Base-by-base conservation (phyloP, 352 stramenopile genomes). In the Globisporangium abappressorium region DNA sequence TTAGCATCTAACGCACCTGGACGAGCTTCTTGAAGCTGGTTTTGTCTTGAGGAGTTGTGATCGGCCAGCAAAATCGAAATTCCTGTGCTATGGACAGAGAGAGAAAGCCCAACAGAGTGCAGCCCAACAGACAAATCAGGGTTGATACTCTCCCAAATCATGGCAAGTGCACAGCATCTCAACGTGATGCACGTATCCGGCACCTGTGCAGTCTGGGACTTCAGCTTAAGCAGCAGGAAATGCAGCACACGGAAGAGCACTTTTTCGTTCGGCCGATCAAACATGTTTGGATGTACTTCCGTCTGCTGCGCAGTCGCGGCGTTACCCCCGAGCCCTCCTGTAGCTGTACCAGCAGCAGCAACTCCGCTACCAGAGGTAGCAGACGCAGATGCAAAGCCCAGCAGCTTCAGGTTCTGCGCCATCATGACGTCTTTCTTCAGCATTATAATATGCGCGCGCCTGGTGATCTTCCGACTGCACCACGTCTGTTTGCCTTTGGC, bases 211-310 rank as follows among this genome's bases (percentile, higher is more conserved):
- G 64, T 20, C 8, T 49, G 47, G 9, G 71, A 57, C 11, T 64
- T 49, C 30, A 87, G 36, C 58, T 77, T 76, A 30, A 71, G 63
- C 55, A 90, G 69, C 41, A 90, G 61, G 53, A 84, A 83, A 51
- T 85, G 74, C 34, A 88, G 65, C 24, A 82, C 62, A 2, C 62
- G 65, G 30, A 85, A 75, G 56, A 88, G 68, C 63, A 85, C 47
- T 65, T 87, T 86, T 70, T 88, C 79, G 58, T 90, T 88, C 24
- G 78, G 81, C 2, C 75, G 67, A 33, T 87, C 78, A 22, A 88
- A 87, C 65, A 85, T 80, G 62, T 65, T 65, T 30, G 70, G 49
- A 28, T 78, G 65, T 14, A 87, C 57, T 38, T 68, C 36, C 14
- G 62, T 33, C 59, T 68, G 20, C n/a, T 67, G 30, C 5, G 34